Evolutionary conservation across 2,329 filamentous ascomycete species (phyloP).

Genomic region (Ophiostoma ulmi): DNA sequence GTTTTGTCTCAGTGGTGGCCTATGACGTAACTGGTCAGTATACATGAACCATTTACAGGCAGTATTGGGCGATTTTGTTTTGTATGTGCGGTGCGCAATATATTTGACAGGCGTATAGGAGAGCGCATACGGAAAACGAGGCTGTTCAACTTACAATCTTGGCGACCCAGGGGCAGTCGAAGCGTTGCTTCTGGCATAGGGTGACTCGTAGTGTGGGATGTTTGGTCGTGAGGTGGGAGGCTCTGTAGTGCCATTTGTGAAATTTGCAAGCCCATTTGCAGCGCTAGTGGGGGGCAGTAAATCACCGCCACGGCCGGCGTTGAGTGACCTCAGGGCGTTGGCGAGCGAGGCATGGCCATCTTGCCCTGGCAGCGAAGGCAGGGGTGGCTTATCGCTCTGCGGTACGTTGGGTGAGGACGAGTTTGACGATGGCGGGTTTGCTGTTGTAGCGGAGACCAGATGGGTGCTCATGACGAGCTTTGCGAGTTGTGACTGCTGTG

Average conservation of each 20-base stretch:
- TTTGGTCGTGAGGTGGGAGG: conserved; percentile 33
- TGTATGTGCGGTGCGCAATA: not conserved
- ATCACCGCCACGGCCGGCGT: conserved; percentile 12
- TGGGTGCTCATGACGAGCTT: conserved; percentile 38
- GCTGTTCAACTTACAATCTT: conserved; percentile 48
- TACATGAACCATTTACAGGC: not conserved
- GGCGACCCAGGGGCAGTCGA: conserved; percentile 57
- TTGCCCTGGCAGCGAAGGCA: conserved; percentile 30
- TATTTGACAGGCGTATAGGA: not conserved
- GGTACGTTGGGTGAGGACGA: conserved; percentile 30
- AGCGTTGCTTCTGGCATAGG: conserved; percentile 51
- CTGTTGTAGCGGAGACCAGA: conserved; percentile 30
- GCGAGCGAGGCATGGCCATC: conserved; percentile 28
- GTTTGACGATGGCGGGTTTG: conserved; percentile 31
- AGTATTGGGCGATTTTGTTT: conserved; percentile 19
- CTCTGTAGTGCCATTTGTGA: conserved; percentile 35
- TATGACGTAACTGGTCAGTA: conserved; percentile 34
- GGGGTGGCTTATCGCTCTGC: conserved; percentile 26
- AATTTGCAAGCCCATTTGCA: conserved; percentile 30
- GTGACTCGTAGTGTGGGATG: conserved; percentile 44
- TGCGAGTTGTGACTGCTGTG: conserved; percentile 31
- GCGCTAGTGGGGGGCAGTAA: conserved; percentile 6
- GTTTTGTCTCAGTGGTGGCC: conserved; percentile 64
- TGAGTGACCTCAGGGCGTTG: conserved; percentile 36
- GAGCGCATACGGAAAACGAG: not conserved